These are phyloP conservation scores for Oehlia diaphana DNA, from an alignment of 192 early-diverging fungal species.

Conservation along the genomic window DNA sequence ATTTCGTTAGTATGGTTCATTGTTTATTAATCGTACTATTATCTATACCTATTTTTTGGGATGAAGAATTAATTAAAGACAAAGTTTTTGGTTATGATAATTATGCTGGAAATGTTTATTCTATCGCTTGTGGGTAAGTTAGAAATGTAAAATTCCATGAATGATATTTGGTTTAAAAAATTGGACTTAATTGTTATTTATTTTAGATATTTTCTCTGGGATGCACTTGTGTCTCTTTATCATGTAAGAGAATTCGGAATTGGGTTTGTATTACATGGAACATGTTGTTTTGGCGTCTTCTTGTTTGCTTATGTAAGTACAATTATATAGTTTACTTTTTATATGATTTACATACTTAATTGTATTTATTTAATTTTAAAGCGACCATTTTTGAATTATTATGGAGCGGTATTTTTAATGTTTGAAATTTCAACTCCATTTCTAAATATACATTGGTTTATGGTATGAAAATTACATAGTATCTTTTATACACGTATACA, in stretches of 20 bases:
- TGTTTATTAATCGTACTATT: slow-evolving; percentile 65
- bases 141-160: not conserved
- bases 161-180: not conserved
- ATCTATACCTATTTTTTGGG: slow-evolving; percentile 67
- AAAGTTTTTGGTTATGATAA: slow-evolving; percentile 71
- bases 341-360: too few relatives aligned
- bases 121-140: slow-evolving; percentile 78
- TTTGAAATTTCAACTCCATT: slow-evolving; percentile 91
- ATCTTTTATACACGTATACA: too few relatives aligned
- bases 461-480: slow-evolving; percentile 29
- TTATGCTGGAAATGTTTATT: slow-evolving; percentile 73
- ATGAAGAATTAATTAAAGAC: slow-evolving; percentile 62
- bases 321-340: not conserved
- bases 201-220: slow-evolving; percentile 92
- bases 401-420: slow-evolving; percentile 85
- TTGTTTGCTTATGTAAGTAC: slow-evolving; percentile 68
- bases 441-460: slow-evolving; percentile 87
- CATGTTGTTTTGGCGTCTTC: slow-evolving; percentile 74
- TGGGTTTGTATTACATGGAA: slow-evolving; percentile 82
- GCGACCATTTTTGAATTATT: slow-evolving; percentile 85
- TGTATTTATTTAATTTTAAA: slow-evolving; percentile 19
- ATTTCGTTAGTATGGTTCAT: slow-evolving; percentile 80
- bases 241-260: slow-evolving; percentile 69
- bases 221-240: slow-evolving; percentile 65
- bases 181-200: not conserved